phyloP scores from a whole-genome alignment of 139 green algal genomes.

The Pycnococcus provasolii region DNA sequence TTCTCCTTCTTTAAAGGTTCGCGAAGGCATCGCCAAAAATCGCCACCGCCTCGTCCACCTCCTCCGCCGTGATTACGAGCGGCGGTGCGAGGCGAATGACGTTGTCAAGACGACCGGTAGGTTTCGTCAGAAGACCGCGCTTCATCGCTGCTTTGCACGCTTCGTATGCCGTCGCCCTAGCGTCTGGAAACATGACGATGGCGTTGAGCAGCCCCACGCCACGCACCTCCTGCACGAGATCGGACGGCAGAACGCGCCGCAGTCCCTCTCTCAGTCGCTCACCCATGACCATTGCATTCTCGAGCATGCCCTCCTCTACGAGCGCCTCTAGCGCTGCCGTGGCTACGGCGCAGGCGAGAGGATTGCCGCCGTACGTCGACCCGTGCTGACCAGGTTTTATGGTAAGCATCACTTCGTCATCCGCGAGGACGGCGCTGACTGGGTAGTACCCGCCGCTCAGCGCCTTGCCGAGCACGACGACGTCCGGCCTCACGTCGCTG shows the following conservation, averaged over 20 bases:
- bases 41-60: too few relatives aligned
- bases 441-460: conserved; percentile 81
- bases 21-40: too few relatives aligned
- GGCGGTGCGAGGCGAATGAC: conserved; percentile 64
- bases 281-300: conserved; percentile 47
- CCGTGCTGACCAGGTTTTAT: conserved; percentile 37
- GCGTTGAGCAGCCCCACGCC: conserved; percentile 79
- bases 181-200: conserved; percentile 62
- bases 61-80: conserved; percentile 31
- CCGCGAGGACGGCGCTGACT: conserved; percentile 76
- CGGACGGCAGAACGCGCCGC: background rate
- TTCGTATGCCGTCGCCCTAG: conserved; percentile 60
- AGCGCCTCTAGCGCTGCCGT: conserved; percentile 81
- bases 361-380: conserved; percentile 74
- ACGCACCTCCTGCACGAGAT: conserved; percentile 43
- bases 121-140: conserved; percentile 63
- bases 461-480: conserved; percentile 82
- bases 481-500: conserved; percentile 77
- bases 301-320: conserved; percentile 78
- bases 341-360: conserved; percentile 71
- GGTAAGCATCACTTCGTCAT: conserved; percentile 34
- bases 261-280: background rate
- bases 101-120: conserved; percentile 66
- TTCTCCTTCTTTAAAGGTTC: too few relatives aligned
- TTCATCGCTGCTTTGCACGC: conserved; percentile 77